A percentile compares a stretch with the other conserved stretches of the same genome.
Evolutionary conservation across 2,329 filamentous ascomycete genomes (phyloP).

Genomic region (Exophiala dermatitidis): DNA sequence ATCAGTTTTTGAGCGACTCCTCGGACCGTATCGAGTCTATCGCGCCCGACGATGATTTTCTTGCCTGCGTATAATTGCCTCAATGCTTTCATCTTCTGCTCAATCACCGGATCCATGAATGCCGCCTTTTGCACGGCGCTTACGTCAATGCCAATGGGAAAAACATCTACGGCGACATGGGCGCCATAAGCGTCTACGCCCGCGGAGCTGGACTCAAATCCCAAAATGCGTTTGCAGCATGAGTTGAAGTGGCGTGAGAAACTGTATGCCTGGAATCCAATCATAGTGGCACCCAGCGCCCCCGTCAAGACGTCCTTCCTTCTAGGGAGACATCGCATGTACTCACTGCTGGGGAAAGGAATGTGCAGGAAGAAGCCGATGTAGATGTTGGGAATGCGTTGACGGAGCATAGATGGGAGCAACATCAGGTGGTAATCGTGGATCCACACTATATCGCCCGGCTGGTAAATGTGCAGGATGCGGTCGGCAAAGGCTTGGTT

Average conservation of each 20-base stretch:
- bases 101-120: conserved; percentile 62
- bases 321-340: conserved; percentile 77
- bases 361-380: conserved; percentile 92
- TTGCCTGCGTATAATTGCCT: conserved; percentile 75
- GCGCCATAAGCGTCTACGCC: conserved; percentile 85
- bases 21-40: conserved; percentile 85
- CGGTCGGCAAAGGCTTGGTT: conserved; percentile 87
- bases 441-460: conserved; percentile 84
- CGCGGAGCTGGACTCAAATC: conserved; percentile 77
- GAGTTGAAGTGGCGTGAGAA: conserved; percentile 92
- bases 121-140: conserved; percentile 67
- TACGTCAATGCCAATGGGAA: conserved; percentile 92
- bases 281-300: conserved; percentile 81
- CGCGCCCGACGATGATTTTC: conserved; percentile 90
- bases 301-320: conserved; percentile 88
- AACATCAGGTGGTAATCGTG: conserved; percentile 93
- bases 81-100: conserved; percentile 64
- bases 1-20: conserved; percentile 94
- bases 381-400: conserved; percentile 79
- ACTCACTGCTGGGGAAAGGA: conserved; percentile 93
- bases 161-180: conserved; percentile 84
- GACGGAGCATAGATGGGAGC: conserved; percentile 78
- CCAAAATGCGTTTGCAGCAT: conserved; percentile 83
- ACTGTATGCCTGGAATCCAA: conserved; percentile 92
- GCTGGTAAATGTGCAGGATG: conserved; percentile 82